Evolutionary conservation across 352 stramenopile genomes (phyloP).

Genomic region (Saprolegnia diclina): DNA sequence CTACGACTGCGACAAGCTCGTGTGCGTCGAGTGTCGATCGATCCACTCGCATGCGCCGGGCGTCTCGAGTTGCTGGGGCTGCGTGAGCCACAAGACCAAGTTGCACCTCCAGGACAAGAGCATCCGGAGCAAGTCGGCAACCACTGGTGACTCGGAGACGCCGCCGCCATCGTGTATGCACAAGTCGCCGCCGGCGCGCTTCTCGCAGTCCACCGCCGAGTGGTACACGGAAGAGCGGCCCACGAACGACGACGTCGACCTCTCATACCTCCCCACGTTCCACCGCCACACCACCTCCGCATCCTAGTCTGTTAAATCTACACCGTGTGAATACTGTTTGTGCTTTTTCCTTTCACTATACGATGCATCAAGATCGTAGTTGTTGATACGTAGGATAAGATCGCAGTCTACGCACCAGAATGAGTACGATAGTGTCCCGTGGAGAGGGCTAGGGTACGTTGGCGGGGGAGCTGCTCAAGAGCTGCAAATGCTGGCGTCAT

Average conservation of each 20-base stretch:
- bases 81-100: neutral
- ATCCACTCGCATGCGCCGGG: neutral
- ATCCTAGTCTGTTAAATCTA: neutral
- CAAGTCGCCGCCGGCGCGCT: neutral
- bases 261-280: neutral
- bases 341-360: neutral
- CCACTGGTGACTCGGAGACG: neutral
- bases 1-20: neutral
- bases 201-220: neutral
- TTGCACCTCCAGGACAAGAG: neutral
- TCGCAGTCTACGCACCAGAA: too few species aligned
- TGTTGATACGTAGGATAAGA: too few species aligned
- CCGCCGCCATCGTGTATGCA: neutral
- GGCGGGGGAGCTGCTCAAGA: too few species aligned
- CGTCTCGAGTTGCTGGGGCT: constrained; percentile 2
- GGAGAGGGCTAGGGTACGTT: too few species aligned
- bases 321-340: neutral
- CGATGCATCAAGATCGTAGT: too few species aligned
- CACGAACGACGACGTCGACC: neutral
- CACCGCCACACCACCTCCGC: neutral
- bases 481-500: too few species aligned
- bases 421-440: too few species aligned
- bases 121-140: neutral
- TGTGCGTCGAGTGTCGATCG: neutral
- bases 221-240: neutral